Conservation (phyloP, 345 rosid species). For the Linum lewisii region DNA sequence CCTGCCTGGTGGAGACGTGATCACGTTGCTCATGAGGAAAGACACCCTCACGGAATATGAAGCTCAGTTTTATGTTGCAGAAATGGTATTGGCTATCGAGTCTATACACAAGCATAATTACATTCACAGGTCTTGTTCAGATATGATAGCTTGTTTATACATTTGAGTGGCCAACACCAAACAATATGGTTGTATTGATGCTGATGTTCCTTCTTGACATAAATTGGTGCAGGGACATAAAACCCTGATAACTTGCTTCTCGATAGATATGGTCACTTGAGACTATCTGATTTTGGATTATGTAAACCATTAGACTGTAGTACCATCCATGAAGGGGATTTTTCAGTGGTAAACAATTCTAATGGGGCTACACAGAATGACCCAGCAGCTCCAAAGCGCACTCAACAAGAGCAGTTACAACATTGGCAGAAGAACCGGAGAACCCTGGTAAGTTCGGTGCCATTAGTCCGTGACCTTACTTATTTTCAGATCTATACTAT, state of each 20-base stretch:
- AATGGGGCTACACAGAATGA: conserved; percentile 36
- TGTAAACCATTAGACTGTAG: conserved; percentile 91
- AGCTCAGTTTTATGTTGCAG: conserved; percentile 83
- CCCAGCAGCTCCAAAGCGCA: conserved; percentile 49
- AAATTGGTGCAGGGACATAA: conserved; percentile 57
- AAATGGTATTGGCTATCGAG: conserved; percentile 77
- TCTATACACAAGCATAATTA: conserved; percentile 90
- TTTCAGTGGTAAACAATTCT: conserved; percentile 29
- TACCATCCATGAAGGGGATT: conserved; percentile 64
- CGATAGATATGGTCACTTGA: conserved; percentile 76
- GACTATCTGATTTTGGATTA: conserved; percentile 89
- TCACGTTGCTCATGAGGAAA: conserved; percentile 96
- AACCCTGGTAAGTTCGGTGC: conserved; percentile 87
- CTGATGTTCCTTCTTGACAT: conserved; percentile 1
- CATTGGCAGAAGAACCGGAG: conserved; percentile 95
- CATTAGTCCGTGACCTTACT: no score
- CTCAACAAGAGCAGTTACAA: conserved; percentile 83
- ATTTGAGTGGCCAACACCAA: neutral
- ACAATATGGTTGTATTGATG: neutral
- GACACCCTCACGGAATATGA: conserved; percentile 84
- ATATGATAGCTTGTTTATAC: neutral
- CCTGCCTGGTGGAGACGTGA: conserved; percentile 96
- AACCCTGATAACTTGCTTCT: conserved; percentile 91
- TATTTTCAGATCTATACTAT: no score
- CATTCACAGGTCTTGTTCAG: conserved; percentile 65